A percentile compares a stretch with the other conserved stretches of the same genome.
Evolutionary conservation across 306 rosid genomes (phyloP).

Genomic region (Vigna angularis): DNA sequence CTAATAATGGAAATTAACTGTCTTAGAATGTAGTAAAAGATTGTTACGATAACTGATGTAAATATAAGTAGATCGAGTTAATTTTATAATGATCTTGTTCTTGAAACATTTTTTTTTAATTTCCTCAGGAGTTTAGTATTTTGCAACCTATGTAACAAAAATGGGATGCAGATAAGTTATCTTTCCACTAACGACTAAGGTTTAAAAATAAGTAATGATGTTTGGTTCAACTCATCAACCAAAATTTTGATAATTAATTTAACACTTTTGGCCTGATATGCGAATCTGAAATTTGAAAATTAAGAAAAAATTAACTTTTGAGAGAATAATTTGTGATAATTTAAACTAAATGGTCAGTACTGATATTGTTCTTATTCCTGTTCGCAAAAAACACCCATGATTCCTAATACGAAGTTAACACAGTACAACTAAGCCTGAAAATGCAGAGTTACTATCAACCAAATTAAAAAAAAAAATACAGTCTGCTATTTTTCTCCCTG

Average conservation of each 20-base stretch:
- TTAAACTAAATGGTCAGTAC: background rate
- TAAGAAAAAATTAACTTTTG: background rate
- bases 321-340: background rate
- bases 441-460: background rate
- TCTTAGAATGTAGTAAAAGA: no score
- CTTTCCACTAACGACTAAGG: background rate
- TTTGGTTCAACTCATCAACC: background rate
- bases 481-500: background rate
- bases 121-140: no score
- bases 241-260: background rate
- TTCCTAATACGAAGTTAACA: background rate
- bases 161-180: no score
- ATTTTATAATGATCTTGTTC: no score
- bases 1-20: no score
- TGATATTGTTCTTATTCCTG: background rate
- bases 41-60: no score
- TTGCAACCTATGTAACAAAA: no score
- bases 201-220: background rate
- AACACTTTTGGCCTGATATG: background rate
- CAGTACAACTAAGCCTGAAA: background rate
- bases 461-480: background rate
- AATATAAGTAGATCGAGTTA: no score
- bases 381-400: background rate
- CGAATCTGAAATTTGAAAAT: background rate
- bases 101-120: no score